Percentiles rank a stretch among this genome's conserved stretches.
Conservation (phyloP, 352 stramenopile species). For the Plasmopara viticola region DNA sequence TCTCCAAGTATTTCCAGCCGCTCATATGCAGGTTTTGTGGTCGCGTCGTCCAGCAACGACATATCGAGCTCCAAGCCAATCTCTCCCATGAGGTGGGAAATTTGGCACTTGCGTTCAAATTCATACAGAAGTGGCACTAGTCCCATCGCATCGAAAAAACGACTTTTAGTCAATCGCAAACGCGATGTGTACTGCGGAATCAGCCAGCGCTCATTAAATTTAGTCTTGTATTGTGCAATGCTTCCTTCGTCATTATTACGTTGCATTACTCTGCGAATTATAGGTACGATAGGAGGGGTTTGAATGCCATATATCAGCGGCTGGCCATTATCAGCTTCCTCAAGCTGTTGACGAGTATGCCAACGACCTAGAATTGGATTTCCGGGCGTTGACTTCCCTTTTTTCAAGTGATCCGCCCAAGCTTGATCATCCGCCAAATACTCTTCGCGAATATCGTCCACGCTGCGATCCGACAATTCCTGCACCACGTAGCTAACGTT, state of each 20-base stretch:
- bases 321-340: conserved; percentile 48
- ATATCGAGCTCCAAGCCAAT: conserved; percentile 76
- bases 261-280: conserved; percentile 81
- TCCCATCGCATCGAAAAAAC: conserved; percentile 75
- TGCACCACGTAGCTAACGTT: conserved; percentile 73
- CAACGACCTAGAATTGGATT: conserved; percentile 77
- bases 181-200: conserved; percentile 66
- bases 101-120: conserved; percentile 85
- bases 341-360: conserved; percentile 58
- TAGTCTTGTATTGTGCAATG: conserved; percentile 45
- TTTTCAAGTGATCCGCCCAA: conserved; percentile 55
- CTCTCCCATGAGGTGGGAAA: conserved; percentile 77
- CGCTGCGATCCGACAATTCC: conserved; percentile 30
- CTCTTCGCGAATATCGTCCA: conserved; percentile 38
- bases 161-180: conserved; percentile 55
- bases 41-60: conserved; percentile 68
- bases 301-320: conserved; percentile 65
- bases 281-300: conserved; percentile 64
- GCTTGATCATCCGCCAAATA: conserved; percentile 41
- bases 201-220: conserved; percentile 76
- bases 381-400: conserved; percentile 51
- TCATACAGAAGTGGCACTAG: conserved; percentile 82
- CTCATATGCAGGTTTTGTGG: conserved; percentile 81
- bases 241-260: conserved; percentile 57
- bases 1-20: conserved; percentile 78